Percentiles rank a stretch among this genome's conserved stretches.
phyloP scores from a whole-genome alignment of 2,329 filamentous ascomycete genomes.

The Pseudogymnoascus sp. region DNA sequence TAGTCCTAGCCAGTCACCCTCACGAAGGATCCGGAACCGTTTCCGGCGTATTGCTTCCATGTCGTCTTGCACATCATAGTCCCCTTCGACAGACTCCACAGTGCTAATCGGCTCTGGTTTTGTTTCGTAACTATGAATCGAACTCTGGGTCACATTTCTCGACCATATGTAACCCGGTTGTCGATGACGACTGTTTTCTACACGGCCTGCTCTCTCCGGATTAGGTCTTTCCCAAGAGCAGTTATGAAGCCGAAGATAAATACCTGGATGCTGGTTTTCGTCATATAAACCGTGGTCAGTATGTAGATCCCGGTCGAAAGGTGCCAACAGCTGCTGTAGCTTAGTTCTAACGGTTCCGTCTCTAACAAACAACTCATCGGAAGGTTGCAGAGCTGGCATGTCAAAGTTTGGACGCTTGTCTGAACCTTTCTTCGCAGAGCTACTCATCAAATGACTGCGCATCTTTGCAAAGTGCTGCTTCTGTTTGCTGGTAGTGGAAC shows the following conservation, averaged over 20 bases:
- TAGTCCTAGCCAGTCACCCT: conserved; percentile 27
- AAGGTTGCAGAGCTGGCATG: neutral
- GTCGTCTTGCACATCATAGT: conserved; percentile 2
- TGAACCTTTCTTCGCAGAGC: conserved; percentile 27
- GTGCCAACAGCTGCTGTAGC: neutral
- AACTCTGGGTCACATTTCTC: neutral
- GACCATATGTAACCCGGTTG: neutral
- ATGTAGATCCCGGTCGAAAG: neutral
- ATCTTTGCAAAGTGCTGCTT: conserved; percentile 42
- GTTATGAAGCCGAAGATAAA: neutral
- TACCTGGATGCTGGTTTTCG: neutral
- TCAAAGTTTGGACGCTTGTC: conserved; percentile 18
- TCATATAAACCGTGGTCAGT: neutral
- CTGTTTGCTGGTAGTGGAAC: conserved; percentile 33
- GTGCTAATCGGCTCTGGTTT: neutral
- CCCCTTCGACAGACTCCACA: neutral
- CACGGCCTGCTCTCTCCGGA: neutral
- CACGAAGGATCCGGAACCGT: conserved; percentile 22
- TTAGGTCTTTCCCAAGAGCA: neutral
- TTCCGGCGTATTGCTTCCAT: conserved; percentile 19
- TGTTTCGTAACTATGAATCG: neutral
- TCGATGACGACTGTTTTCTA: neutral
- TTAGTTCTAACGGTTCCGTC: neutral
- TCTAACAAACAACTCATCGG: neutral
- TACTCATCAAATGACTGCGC: conserved; percentile 29